Conservation (phyloP, 257 asterid species). For the Scutellaria barbata region DNA sequence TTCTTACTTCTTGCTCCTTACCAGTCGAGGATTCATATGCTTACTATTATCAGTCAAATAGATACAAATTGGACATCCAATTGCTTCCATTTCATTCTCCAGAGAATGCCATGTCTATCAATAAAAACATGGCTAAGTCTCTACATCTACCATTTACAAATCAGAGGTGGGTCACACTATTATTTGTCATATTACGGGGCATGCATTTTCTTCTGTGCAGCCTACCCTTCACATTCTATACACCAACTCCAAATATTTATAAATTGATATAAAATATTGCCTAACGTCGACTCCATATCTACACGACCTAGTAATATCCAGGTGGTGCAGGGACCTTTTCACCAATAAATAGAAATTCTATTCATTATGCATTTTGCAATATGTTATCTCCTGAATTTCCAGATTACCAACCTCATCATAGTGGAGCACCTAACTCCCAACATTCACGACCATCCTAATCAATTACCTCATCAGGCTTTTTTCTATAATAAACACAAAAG, state of each 20-base stretch:
- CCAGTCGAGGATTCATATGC: too few relatives aligned
- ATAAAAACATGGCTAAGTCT: not conserved
- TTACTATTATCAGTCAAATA: not conserved
- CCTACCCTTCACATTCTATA: not conserved
- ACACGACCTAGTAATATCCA: not conserved
- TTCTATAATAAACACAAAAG: constrained; percentile 2
- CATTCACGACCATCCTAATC: constrained; percentile 18
- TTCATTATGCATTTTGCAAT: not conserved
- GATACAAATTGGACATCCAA: not conserved
- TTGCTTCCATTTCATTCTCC: not conserved
- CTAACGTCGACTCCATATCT: too few relatives aligned
- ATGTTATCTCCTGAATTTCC: not conserved
- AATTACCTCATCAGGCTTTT: constrained; percentile 4
- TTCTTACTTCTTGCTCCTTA: too few relatives aligned
- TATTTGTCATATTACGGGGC: constrained; percentile 10
- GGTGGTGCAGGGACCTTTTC: not conserved
- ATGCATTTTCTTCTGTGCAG: constrained; percentile 4
- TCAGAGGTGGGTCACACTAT: not conserved
- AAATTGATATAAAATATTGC: too few relatives aligned
- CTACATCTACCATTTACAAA: not conserved
- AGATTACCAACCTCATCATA: constrained; percentile 2
- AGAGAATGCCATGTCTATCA: not conserved
- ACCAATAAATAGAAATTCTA: not conserved
- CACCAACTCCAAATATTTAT: not conserved
- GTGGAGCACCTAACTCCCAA: constrained; percentile 18